Evolutionary conservation across 129 eudicot species (phyloP), one percentile per base, ranked within the genome.

Genomic region (Lonicera japonica): DNA sequence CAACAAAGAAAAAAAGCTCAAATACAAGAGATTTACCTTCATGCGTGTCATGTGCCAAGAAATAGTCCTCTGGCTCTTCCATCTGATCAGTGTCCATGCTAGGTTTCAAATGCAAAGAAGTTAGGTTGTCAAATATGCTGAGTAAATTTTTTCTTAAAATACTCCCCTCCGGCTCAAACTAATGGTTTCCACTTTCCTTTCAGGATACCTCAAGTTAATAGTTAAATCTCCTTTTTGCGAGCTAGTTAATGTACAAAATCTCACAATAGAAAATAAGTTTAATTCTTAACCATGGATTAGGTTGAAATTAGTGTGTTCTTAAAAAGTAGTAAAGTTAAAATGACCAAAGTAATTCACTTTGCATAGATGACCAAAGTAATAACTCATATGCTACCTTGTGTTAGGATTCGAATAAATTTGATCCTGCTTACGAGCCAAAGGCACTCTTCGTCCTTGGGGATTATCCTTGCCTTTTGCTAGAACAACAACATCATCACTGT

Each of bases 31-130:
- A 43, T 43, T 4, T 78, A 87, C 96, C 75, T 78, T 87, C 95
- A 54, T 60, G 72, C 60, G 72, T 82, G 56, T 76, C 95, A 82
- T 25, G 70, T 36, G 86, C 95, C 17, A 75, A 79, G 60, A 82
- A 87, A 70, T 69, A 84, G 5, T 80, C 88, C 59, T 67, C 96
- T 36, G 98, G 95, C 40, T 76, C 88, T 48, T 64, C 64, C 41
- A 70, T 58, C 45, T 75, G 67, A 75, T 73, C 80, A 45, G 82
- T 36, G 54, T 77, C 75, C 56, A 91, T 22, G 68, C 36, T 73
- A 63, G 87, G 73, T 66, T 79, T 79, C 77, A 78, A 17, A 67
- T 24, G 59, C 65, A 64, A 71, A 51, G 68, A 38, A 65, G 86
- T 69, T 55, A 70, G 87, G 64, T 95, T 87, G 88, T 69, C 54